A percentile compares a stretch with the other conserved stretches of the same genome.
Conservation (phyloP, 179 eudicot genomes). For the Actinidia arguta region DNA sequence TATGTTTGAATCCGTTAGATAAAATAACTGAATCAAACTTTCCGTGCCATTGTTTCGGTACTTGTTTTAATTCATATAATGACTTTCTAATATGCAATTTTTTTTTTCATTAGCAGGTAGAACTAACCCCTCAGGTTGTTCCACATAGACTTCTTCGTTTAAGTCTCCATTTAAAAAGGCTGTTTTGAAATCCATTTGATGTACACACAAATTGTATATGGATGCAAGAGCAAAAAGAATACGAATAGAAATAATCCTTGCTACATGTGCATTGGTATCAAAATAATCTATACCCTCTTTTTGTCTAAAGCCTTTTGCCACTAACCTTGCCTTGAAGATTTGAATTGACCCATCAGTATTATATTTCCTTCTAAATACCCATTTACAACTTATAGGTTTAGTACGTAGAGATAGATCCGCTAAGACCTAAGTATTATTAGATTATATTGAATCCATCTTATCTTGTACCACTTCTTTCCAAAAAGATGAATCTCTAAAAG, state of each 20-base stretch:
- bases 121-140: neutral
- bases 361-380: neutral
- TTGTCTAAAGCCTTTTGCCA: constrained; percentile 10
- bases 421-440: neutral
- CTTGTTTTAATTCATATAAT: neutral
- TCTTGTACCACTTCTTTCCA: constrained; percentile 1
- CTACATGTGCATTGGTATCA: neutral
- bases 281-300: neutral
- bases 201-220: neutral
- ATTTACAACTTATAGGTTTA: constrained; percentile 6
- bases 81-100: neutral
- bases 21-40: neutral
- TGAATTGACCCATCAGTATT: neutral
- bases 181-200: constrained; percentile 7
- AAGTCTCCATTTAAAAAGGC: neutral
- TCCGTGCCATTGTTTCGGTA: neutral
- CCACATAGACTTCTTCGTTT: neutral
- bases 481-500: neutral
- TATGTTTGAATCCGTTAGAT: neutral
- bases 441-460: neutral
- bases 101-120: neutral
- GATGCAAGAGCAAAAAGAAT: neutral
- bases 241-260: neutral
- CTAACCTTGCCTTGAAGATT: neutral
- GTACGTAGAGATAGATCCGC: neutral